Conservation (phyloP, 148 eudicot genomes). For the Silene conica region DNA sequence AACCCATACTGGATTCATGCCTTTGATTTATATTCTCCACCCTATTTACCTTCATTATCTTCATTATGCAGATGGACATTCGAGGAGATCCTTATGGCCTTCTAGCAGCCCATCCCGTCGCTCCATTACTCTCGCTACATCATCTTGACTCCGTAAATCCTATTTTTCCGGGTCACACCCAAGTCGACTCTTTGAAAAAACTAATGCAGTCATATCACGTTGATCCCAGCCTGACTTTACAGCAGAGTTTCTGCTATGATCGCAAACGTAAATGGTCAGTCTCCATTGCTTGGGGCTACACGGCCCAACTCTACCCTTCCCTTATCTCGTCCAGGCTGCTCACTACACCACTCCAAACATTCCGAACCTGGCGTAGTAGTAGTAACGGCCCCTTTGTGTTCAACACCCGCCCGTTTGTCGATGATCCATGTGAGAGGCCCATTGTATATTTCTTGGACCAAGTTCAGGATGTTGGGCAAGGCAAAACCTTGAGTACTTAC, state of each 20-base stretch:
- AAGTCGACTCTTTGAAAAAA: constrained; percentile 41
- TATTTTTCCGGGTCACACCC: constrained; percentile 56
- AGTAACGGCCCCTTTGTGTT: constrained; percentile 73
- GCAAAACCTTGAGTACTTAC: constrained; percentile 43
- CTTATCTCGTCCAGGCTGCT: constrained; percentile 46
- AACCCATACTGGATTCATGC: background rate
- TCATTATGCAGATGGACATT: constrained; percentile 59
- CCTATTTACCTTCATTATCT: background rate
- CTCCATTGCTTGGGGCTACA: constrained; percentile 90
- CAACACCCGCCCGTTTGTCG: constrained; percentile 56
- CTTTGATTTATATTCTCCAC: background rate
- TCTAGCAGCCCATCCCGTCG: constrained; percentile 74
- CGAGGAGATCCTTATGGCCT: constrained; percentile 82
- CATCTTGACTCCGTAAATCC: constrained; percentile 71
- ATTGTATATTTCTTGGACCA: constrained; percentile 47
- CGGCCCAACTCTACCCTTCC: constrained; percentile 66
- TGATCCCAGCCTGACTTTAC: constrained; percentile 60
- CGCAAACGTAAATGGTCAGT: constrained; percentile 62
- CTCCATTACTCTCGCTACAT: constrained; percentile 86
- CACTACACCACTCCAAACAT: constrained; percentile 62
- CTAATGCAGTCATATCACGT: constrained; percentile 46
- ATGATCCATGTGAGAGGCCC: constrained; percentile 56
- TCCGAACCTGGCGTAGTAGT: constrained; percentile 70
- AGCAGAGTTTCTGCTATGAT: constrained; percentile 76
- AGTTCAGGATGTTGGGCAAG: constrained; percentile 37